Percentiles rank a stretch among this genome's conserved stretches.
Conservation (phyloP, 31 red algal species). For the Bonnemaisonia californica region DNA sequence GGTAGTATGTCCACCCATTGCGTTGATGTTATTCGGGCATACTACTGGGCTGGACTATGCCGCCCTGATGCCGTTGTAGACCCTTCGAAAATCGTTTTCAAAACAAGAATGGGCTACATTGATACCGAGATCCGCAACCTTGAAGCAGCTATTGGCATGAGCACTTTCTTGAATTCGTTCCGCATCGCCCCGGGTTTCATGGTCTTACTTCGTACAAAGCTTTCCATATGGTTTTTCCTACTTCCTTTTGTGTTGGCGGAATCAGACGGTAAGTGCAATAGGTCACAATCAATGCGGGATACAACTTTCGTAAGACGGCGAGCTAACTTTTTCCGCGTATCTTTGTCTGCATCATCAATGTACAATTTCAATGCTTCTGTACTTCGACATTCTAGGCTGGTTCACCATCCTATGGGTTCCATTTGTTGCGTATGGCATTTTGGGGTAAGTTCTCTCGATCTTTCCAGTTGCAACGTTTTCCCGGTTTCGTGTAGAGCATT, state of each 20-base stretch:
- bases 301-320: neutral
- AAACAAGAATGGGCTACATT: neutral
- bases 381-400: slow-evolving; percentile 26
- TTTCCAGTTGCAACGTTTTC: too few species aligned
- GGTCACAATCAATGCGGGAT: neutral
- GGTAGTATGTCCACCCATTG: slow-evolving; percentile 33
- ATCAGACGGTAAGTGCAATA: slow-evolving; percentile 29
- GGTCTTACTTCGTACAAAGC: slow-evolving; percentile 33
- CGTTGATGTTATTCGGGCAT: slow-evolving; percentile 38
- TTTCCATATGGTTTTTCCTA: slow-evolving; percentile 52
- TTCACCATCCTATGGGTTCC: slow-evolving; percentile 57
- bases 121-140: neutral
- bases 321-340: neutral
- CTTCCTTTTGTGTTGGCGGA: slow-evolving; percentile 53
- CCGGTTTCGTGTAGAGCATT: neutral
- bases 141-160: slow-evolving; percentile 16
- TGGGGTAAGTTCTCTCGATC: slow-evolving; percentile 19
- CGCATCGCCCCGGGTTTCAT: slow-evolving; percentile 34
- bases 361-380: neutral
- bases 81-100: neutral
- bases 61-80: neutral
- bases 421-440: slow-evolving; percentile 44
- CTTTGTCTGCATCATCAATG: neutral
- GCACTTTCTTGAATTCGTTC: slow-evolving; percentile 2
- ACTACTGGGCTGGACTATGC: slow-evolving; percentile 14